Conservation (phyloP, 306 rosid genomes). For the Trifolium fragiferum region DNA sequence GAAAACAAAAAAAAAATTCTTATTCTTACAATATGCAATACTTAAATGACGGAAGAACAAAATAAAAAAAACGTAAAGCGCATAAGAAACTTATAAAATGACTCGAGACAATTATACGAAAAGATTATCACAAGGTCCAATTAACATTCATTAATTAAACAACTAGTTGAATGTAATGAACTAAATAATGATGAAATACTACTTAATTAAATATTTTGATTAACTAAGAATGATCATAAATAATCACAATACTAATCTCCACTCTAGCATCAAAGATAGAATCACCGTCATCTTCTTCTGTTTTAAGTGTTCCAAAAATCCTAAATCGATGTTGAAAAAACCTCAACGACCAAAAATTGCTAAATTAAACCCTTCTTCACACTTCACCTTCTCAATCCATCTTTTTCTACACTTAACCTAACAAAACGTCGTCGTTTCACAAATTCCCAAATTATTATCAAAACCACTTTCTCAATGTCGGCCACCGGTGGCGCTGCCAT, state of each 20-base stretch:
- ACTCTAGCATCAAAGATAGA: background rate
- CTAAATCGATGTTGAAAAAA: constrained; percentile 6
- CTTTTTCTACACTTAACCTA: constrained; percentile 22
- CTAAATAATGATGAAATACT: background rate
- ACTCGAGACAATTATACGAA: too few relatives aligned
- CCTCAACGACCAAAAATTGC: background rate
- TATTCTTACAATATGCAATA: too few relatives aligned
- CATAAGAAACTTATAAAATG: too few relatives aligned
- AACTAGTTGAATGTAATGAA: too few relatives aligned
- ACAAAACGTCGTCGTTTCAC: constrained; percentile 46
- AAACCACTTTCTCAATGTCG: constrained; percentile 59
- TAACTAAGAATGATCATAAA: constrained; percentile 1
- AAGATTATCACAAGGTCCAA: too few relatives aligned
- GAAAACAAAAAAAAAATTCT: too few relatives aligned
- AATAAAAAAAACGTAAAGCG: too few relatives aligned
- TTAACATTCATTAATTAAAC: too few relatives aligned
- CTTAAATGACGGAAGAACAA: too few relatives aligned
- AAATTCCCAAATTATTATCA: constrained; percentile 13
- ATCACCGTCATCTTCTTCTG: background rate
- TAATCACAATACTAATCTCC: background rate
- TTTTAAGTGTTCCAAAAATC: background rate
- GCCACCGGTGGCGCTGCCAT: constrained; percentile 69
- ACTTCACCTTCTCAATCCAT: constrained; percentile 18
- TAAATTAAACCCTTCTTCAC: constrained; percentile 31
- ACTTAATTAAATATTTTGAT: background rate